Base-by-base conservation (phyloP, 2,329 filamentous ascomycete species). In the Fusarium sublunatum region DNA sequence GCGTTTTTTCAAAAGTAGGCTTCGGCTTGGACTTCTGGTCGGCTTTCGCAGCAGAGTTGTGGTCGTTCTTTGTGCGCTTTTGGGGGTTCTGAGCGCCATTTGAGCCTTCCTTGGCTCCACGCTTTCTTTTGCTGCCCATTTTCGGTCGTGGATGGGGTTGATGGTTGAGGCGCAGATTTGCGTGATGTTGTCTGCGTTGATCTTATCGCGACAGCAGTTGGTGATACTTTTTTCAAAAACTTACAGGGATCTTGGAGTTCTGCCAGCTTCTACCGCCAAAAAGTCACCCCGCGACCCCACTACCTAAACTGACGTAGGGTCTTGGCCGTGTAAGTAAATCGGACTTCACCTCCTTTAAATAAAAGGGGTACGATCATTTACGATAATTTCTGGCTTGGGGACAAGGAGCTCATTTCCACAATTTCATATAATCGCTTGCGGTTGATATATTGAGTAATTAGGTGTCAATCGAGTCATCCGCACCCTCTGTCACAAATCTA, bases 121-220 rank as follows among this genome's bases (percentile, higher is more conserved):
- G 70, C 67, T 77, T 78, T 53, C 75, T 65, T 68, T 77, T 78
- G 45, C 67, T 72, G 22, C 69, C 74, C 74, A 76, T 77, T 46
- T 38, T 70, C 36, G 25, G 35, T 15, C 6, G 39, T 58, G 34
- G 48, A 40, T 40, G 43, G 42, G 42, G 26, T 36, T 19, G 12
- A 12, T n/a, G n/a, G 28, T 38, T 44, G 36, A 48, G 40, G 42
- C 54, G 44, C 47, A 38, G n/a, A 56, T 38, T 55, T 45, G 35
- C 38, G 45, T 35, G 51, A 31, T 12, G n/a, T 42, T 24, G 31
- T 39, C 40, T 32, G 13, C 32, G n/a, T 43, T 52, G 46, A 59
- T 45, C 58, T 49, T 61, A 56, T 61, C 53, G 41, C 64, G 42
- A 53, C 41, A 9, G 31, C 36, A 6, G 34, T 56, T 61, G 48